Evolutionary conservation across 768 basidiomycete genomes (phyloP).

Genomic region (Leccinum truebloodii): DNA sequence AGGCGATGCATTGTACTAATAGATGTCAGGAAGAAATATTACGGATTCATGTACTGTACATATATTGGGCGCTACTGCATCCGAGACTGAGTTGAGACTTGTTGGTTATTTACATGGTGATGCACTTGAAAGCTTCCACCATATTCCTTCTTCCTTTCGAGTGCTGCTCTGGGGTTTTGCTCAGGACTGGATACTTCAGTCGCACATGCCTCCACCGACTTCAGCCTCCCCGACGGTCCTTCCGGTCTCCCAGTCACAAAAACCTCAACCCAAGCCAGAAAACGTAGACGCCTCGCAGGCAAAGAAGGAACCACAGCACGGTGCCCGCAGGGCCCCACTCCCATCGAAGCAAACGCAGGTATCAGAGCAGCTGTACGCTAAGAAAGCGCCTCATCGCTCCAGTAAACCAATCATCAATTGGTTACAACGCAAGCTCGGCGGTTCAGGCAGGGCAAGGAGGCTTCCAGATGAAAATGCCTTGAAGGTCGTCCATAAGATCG

Average conservation of each 20-base stretch:
- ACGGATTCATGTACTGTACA: background rate
- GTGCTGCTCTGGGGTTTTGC: background rate
- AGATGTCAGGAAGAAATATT: background rate
- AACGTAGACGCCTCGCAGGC: constrained; percentile 7
- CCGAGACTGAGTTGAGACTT: constrained; percentile 16
- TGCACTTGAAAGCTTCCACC: constrained; percentile 4
- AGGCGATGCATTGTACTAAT: constrained; percentile 1
- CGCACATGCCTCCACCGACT: constrained; percentile 19
- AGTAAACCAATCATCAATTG: constrained; percentile 89
- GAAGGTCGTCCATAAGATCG: constrained; percentile 13
- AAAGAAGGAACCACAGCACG: constrained; percentile 20
- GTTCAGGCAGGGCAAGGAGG: constrained; percentile 60
- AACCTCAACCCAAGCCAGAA: constrained; percentile 16
- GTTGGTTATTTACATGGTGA: constrained; percentile 9
- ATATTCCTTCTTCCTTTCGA: constrained; percentile 1
- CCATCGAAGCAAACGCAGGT: constrained; percentile 27
- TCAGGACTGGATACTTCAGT: constrained; percentile 4
- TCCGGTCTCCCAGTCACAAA: constrained; percentile 16
- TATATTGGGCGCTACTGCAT: constrained; percentile 11
- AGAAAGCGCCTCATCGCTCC: constrained; percentile 67
- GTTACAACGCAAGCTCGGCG: constrained; percentile 85
- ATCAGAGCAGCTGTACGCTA: constrained; percentile 42
- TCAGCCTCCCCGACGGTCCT: constrained; percentile 15
- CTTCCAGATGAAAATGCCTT: constrained; percentile 35
- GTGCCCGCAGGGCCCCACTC: constrained; percentile 21